Evolutionary conservation across 140 eudicot species (phyloP).

Genomic region (Ambrosia hybrid): DNA sequence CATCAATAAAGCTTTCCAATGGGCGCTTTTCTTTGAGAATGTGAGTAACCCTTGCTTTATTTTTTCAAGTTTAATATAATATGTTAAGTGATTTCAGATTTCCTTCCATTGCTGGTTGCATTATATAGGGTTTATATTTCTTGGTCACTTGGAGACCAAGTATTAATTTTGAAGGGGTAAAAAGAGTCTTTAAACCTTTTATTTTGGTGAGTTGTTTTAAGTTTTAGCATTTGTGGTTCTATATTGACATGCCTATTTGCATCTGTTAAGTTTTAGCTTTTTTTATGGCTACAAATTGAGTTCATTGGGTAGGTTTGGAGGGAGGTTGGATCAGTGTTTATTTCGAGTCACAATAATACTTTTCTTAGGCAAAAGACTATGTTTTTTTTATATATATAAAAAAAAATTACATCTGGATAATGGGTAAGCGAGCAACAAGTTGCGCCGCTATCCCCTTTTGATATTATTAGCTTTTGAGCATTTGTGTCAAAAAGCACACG

Average conservation of each 20-base stretch:
- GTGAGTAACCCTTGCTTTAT: constrained; percentile 27
- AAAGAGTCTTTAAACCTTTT: no score
- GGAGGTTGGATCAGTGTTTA: not conserved
- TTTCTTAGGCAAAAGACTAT: not conserved
- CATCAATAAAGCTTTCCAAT: constrained; percentile 62
- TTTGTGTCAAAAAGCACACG: not conserved
- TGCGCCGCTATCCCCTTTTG: no score
- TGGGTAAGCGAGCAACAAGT: no score
- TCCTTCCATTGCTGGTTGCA: constrained; percentile 7
- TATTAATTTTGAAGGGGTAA: no score
- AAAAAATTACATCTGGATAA: not conserved
- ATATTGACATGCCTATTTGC: no score
- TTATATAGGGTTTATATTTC: constrained; percentile 6
- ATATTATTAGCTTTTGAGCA: no score
- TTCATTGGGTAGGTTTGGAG: no score
- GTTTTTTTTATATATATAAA: no score
- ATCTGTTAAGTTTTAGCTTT: not conserved
- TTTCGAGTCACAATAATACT: not conserved
- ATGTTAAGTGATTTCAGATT: not conserved
- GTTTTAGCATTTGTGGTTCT: no score
- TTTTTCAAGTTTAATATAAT: not conserved
- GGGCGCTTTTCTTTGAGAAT: constrained; percentile 67
- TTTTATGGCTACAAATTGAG: not conserved
- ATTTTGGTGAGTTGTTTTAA: no score
- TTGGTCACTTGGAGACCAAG: no score